phyloP scores from a whole-genome alignment of 805 yeast species.

The Saccharomycopsis selenospora region DNA sequence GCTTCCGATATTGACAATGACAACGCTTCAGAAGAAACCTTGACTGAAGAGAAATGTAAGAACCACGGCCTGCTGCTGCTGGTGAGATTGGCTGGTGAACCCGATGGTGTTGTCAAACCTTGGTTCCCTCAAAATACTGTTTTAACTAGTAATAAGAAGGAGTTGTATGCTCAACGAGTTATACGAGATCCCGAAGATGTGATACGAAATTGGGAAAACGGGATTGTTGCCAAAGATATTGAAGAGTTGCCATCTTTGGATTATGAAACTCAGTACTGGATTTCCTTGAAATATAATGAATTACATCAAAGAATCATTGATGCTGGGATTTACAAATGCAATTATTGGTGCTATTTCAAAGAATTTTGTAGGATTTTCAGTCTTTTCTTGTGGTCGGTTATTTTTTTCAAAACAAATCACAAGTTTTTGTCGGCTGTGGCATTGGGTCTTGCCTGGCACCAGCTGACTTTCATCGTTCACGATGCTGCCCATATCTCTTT shows the following conservation, averaged over 20 bases:
- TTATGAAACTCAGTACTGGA: conserved; percentile 50
- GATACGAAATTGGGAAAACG: conserved; percentile 52
- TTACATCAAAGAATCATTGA: conserved; percentile 49
- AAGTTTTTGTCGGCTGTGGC: conserved; percentile 51
- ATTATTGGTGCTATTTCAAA: conserved; percentile 63
- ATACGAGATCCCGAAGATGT: conserved; percentile 51
- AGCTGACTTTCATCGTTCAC: conserved; percentile 78
- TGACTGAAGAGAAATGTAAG: conserved; percentile 2
- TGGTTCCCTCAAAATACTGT: conserved; percentile 43
- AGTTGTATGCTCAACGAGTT: conserved; percentile 24
- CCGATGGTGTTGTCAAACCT: conserved; percentile 39
- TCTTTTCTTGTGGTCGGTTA: conserved; percentile 43
- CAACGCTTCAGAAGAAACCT: conserved; percentile 9
- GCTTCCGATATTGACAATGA: background rate
- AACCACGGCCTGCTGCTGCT: too few species aligned
- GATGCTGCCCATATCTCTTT: conserved; percentile 86
- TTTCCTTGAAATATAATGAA: conserved; percentile 51
- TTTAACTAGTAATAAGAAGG: conserved; percentile 32
- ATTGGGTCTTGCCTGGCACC: conserved; percentile 83
- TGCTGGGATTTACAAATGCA: conserved; percentile 63
- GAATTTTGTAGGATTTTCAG: conserved; percentile 56
- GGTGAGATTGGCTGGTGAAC: conserved; percentile 34
- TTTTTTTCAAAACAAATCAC: conserved; percentile 40
- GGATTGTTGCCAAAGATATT: conserved; percentile 48
- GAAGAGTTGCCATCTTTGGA: conserved; percentile 57